Conservation (phyloP, 2,329 filamentous ascomycete genomes). For the Neocatenulostroma microsporum region DNA sequence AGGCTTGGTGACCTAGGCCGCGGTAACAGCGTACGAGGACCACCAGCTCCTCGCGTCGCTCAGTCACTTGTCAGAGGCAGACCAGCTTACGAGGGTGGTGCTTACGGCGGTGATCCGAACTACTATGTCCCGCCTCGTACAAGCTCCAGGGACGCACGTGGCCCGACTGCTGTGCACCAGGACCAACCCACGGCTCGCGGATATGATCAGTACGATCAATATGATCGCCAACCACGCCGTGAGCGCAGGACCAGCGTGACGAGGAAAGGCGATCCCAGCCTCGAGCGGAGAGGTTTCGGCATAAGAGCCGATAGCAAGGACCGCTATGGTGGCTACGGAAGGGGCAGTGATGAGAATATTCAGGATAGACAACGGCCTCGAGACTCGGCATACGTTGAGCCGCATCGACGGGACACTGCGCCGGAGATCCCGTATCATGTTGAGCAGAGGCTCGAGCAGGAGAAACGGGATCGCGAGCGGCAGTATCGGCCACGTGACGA, state of each 20-base stretch:
- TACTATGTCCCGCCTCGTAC: constrained; percentile 29
- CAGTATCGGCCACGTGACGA: constrained; percentile 20
- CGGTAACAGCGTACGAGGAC: constrained; percentile 36
- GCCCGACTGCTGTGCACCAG: constrained; percentile 42
- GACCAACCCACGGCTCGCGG: constrained; percentile 36
- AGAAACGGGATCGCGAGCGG: constrained; percentile 22
- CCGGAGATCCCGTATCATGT: constrained; percentile 20
- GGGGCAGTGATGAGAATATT: constrained; percentile 35
- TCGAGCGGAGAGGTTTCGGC: constrained; percentile 41
- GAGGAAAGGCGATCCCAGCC: constrained; percentile 34
- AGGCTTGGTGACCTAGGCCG: constrained; percentile 51
- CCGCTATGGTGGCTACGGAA: constrained; percentile 22
- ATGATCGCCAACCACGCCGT: constrained; percentile 35
- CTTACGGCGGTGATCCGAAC: too few species aligned
- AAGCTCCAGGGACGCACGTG: constrained; percentile 23
- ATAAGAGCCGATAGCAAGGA: constrained; percentile 30
- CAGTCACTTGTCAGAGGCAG: constrained; percentile 22
- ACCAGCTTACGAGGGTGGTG: too few species aligned
- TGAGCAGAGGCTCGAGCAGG: constrained; percentile 19
- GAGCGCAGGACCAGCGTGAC: constrained; percentile 31
- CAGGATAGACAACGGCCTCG: constrained; percentile 31
- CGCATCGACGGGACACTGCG: constrained; percentile 24
- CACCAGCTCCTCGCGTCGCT: constrained; percentile 8
- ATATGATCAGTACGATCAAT: constrained; percentile 38
- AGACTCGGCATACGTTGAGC: constrained; percentile 20